Percentiles rank a stretch among this genome's conserved stretches.
Evolutionary conservation across 148 eudicot species (phyloP).

Genomic region (Rheum nobile): DNA sequence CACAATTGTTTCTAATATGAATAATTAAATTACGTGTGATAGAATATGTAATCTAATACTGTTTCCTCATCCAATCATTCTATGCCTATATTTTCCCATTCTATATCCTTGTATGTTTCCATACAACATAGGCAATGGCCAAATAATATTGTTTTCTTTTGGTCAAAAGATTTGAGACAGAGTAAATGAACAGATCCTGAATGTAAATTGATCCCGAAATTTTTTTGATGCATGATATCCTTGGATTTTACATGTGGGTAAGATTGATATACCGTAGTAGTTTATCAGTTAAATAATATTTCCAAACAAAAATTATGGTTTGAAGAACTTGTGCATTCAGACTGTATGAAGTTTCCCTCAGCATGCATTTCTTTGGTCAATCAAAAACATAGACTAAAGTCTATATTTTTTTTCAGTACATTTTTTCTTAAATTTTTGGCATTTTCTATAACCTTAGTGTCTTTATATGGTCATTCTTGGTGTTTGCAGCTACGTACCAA

Average conservation of each 20-base stretch:
- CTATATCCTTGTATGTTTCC: too few relatives aligned
- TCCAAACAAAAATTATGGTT: neutral
- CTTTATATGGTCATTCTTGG: neutral
- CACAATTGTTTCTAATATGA: too few relatives aligned
- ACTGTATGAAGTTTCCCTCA: neutral
- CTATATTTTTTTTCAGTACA: neutral
- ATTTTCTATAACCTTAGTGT: neutral
- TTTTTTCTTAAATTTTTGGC: neutral
- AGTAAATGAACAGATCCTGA: neutral
- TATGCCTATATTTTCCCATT: too few relatives aligned
- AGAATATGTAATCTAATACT: too few relatives aligned
- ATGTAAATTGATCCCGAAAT: neutral
- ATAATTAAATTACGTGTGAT: too few relatives aligned
- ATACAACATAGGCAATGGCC: too few relatives aligned
- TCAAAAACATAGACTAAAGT: neutral
- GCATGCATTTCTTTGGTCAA: neutral
- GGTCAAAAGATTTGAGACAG: neutral
- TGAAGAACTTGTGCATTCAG: neutral
- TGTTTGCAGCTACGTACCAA: constrained; percentile 72
- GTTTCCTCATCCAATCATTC: too few relatives aligned
- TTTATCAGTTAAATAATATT: neutral
- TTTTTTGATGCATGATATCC: neutral
- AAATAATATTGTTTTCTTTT: too few relatives aligned
- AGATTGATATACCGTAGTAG: neutral
- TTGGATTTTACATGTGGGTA: neutral